These are phyloP conservation scores for Aspergillus ustus DNA, from an alignment of 2,329 filamentous ascomycete genomes.

Conservation along the genomic window DNA sequence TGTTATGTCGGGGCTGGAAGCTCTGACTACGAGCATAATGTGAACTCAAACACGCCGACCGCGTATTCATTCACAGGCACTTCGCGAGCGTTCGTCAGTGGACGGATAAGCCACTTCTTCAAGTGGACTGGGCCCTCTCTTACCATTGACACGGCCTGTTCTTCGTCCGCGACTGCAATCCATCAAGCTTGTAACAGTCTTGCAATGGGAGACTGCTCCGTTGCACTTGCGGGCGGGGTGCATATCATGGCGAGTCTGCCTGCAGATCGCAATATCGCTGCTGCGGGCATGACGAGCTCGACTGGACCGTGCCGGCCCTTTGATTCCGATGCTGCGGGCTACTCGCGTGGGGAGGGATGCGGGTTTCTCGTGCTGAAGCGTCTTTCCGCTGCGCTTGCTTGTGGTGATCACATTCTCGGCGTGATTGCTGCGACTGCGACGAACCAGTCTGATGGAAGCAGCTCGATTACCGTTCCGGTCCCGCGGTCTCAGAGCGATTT, in stretches of 20 bases:
- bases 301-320: conserved; percentile 13
- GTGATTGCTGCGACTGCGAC: conserved; percentile 36
- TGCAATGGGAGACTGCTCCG: neutral
- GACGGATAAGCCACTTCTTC: conserved; percentile 47
- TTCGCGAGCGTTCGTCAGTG: conserved; percentile 23
- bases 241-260: conserved; percentile 34
- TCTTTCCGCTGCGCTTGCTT: conserved; percentile 49
- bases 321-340: conserved; percentile 16
- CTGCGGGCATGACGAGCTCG: conserved; percentile 1
- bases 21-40: conserved; percentile 48
- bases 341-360: conserved; percentile 16
- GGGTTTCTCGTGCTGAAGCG: conserved; percentile 27
- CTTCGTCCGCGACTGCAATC: conserved; percentile 14
- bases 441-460: conserved; percentile 37
- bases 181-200: conserved; percentile 8
- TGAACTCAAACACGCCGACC: conserved; percentile 37
- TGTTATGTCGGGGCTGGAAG: conserved; percentile 41
- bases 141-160: conserved; percentile 31
- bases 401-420: conserved; percentile 51
- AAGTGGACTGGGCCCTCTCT: conserved; percentile 43
- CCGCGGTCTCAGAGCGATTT: conserved; percentile 30
- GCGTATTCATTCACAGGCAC: conserved; percentile 40
- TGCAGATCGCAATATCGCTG: conserved; percentile 7
- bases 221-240: conserved; percentile 37
- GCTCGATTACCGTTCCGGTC: conserved; percentile 22